Base-by-base conservation (phyloP, 306 rosid genomes). In the Inga oerstediana region DNA sequence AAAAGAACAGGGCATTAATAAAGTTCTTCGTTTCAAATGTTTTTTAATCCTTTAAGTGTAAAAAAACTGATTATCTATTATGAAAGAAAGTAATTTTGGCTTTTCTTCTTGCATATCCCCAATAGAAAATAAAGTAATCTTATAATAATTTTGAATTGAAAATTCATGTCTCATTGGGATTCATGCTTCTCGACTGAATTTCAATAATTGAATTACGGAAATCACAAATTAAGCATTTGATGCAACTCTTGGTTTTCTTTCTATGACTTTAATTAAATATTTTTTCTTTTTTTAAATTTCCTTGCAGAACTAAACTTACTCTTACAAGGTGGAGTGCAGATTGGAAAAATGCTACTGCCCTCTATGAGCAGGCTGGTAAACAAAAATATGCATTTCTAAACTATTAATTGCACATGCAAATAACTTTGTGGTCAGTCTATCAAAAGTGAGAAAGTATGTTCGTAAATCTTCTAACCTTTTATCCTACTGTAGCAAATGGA, bases 241-340 rank as follows among this genome's bases (percentile, higher is more conserved):
- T 84, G 37, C 68, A 24, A 27, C 68, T 44, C 7, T 15, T 79
- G 32, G 43, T 68, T 80, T 56, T 79, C 58, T 71, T 75, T 71
- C 32, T 32, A 41, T 85, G 70, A 56, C 67, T 66, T 61, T 39
- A 70, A 9, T 61, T 82, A 69, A 34, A 10, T 65, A 17, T 51
- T 20, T 45, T 15, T 58, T 35, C 43, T 49, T 4, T 49, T 39
- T 51, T 13, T 39, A 30, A 58, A 30, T 54, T 82, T 65, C 71
- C 19, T 34, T 27, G 67, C 88, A 96, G 99, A 79, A 96, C 99
- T 52, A 91, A 81, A 86, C 99, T 93, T 65, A 92, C 90, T 85
- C 88, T 96, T 64, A 93, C 97, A 32, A 91, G 99, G 81, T 96
- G 99, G 99, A 93, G 67, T 88, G 97, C 98, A 43, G 99, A 95